Percentiles rank a stretch among this genome's conserved stretches.
These are phyloP conservation scores for Biscogniauxia sp. DNA, from an alignment of 2,329 filamentous ascomycete species.

Conservation along the genomic window DNA sequence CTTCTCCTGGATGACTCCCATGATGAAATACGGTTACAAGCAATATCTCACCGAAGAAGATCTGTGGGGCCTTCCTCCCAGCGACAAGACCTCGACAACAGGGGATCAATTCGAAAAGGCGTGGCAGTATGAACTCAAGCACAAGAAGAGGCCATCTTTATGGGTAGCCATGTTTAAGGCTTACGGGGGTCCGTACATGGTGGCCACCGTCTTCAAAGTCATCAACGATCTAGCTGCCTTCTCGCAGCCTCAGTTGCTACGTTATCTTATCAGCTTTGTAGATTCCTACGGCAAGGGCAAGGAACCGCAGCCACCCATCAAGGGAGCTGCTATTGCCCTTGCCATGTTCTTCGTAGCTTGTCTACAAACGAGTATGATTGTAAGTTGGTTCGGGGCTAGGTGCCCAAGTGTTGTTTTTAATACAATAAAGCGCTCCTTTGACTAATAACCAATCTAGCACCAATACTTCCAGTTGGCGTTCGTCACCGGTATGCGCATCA, in stretches of 20 bases:
- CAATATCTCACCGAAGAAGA: constrained; percentile 92
- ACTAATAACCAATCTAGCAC: constrained; percentile 48
- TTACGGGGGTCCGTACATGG: constrained; percentile 80
- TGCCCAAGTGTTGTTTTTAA: background rate
- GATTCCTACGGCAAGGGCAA: constrained; percentile 64
- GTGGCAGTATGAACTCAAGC: constrained; percentile 75
- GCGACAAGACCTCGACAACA: constrained; percentile 76
- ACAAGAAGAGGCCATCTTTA: constrained; percentile 68
- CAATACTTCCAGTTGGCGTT: constrained; percentile 98
- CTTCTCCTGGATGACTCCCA: constrained; percentile 97
- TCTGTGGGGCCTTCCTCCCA: constrained; percentile 83
- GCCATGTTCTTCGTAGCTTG: constrained; percentile 89
- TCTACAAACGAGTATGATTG: constrained; percentile 79
- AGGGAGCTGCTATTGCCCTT: constrained; percentile 83
- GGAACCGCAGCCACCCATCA: constrained; percentile 71
- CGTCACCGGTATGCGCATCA: constrained; percentile 95
- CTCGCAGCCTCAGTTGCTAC: constrained; percentile 84
- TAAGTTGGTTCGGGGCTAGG: constrained; percentile 25
- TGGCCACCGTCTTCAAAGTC: constrained; percentile 84
- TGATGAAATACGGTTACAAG: constrained; percentile 95
- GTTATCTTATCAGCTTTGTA: constrained; percentile 80
- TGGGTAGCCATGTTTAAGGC: constrained; percentile 84
- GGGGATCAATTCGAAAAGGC: constrained; percentile 66
- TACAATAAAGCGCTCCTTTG: background rate
- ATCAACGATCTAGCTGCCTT: constrained; percentile 84